Conservation (phyloP, 345 rosid genomes). For the Iberis pinnata region DNA sequence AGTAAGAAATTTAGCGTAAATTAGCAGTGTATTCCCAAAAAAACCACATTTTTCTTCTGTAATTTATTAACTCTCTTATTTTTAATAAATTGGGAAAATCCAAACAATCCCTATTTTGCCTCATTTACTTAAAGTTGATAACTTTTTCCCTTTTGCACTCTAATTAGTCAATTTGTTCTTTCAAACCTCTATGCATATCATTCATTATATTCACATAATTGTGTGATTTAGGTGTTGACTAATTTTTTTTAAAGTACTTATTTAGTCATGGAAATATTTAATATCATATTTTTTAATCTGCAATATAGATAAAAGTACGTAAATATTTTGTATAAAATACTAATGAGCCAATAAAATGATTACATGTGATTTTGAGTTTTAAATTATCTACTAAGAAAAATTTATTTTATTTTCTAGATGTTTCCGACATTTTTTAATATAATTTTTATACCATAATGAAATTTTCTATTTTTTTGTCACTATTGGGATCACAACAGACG, state of each 20-base stretch:
- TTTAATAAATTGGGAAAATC: slow-evolving; percentile 5
- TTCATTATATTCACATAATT: slow-evolving; percentile 15
- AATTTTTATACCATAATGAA: no score
- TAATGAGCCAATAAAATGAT: background rate
- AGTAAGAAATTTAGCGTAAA: slow-evolving; percentile 10
- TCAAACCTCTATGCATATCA: slow-evolving; percentile 6
- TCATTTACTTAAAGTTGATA: slow-evolving; percentile 21
- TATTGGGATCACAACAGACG: no score
- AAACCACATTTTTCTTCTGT: background rate
- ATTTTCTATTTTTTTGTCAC: background rate
- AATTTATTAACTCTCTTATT: background rate
- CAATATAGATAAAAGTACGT: background rate
- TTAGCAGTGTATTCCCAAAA: background rate
- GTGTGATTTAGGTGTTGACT: no score
- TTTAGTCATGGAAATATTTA: background rate
- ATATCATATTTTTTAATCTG: background rate
- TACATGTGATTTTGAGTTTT: background rate
- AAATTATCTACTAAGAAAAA: background rate
- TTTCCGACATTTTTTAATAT: background rate
- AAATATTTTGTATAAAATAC: background rate
- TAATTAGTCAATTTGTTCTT: slow-evolving; percentile 6
- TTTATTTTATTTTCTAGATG: background rate
- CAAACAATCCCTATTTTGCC: slow-evolving; percentile 4
- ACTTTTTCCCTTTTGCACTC: slow-evolving; percentile 16
- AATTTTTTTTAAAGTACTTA: background rate